Percentiles rank a stretch among this genome's conserved stretches.
These are phyloP conservation scores for Peronospora destructor DNA, from an alignment of 352 stramenopile genomes.

Conservation along the genomic window DNA sequence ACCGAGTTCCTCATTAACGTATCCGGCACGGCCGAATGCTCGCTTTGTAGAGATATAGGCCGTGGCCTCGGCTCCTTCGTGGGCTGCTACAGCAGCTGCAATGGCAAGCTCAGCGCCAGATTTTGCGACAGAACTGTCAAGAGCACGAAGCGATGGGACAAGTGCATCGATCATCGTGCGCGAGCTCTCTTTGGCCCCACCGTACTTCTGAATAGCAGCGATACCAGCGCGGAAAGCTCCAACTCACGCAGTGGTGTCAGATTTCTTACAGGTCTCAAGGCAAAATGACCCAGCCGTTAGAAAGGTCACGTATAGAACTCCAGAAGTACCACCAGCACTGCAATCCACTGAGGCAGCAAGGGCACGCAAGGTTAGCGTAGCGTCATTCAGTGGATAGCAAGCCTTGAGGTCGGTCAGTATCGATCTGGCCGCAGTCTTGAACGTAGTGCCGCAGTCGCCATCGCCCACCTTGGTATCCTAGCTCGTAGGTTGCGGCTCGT, in stretches of 20 bases:
- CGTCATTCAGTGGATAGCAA: slow-evolving; percentile 59
- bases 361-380: slow-evolving; percentile 45
- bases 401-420: slow-evolving; percentile 61
- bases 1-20: slow-evolving; percentile 85
- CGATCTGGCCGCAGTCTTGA: slow-evolving; percentile 88
- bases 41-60: slow-evolving; percentile 76
- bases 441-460: slow-evolving; percentile 95
- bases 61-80: slow-evolving; percentile 88
- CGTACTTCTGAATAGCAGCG: slow-evolving; percentile 83
- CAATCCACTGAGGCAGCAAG: slow-evolving; percentile 57
- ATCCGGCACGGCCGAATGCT: slow-evolving; percentile 74
- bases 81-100: slow-evolving; percentile 64
- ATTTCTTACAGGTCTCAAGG: slow-evolving; percentile 38
- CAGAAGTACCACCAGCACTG: slow-evolving; percentile 91
- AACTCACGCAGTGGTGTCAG: slow-evolving; percentile 36
- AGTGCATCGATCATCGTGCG: slow-evolving; percentile 97
- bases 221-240: slow-evolving; percentile 71
- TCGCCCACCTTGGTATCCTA: slow-evolving; percentile 96
- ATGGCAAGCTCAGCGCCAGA: slow-evolving; percentile 26
- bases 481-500: slow-evolving; percentile 87
- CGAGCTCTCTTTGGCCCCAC: slow-evolving; percentile 89
- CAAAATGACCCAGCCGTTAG: slow-evolving; percentile 58
- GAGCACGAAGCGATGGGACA: slow-evolving; percentile 72
- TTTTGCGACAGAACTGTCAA: slow-evolving; percentile 24
- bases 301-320: slow-evolving; percentile 93